Conservation (phyloP, 495 filamentous ascomycete species). For the Neurospora sp. region DNA sequence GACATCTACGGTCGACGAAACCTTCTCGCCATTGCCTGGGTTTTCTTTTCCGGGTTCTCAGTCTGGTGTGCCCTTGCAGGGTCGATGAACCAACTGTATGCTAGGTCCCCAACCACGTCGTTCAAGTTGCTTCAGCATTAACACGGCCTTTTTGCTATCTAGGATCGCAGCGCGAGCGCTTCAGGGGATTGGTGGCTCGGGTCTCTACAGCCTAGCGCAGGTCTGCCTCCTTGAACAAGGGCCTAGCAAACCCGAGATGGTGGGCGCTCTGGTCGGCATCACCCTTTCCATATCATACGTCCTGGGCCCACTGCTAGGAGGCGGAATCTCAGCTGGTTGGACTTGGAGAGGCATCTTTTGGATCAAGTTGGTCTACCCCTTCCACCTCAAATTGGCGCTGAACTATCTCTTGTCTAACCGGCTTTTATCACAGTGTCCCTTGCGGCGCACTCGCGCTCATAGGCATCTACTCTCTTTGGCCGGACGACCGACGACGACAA, state of each 20-base stretch:
- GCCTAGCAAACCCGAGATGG: constrained; percentile 34
- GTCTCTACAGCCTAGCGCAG: constrained; percentile 46
- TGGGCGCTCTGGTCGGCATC: constrained; percentile 33
- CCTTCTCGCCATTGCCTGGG: constrained; percentile 36
- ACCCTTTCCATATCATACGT: constrained; percentile 37
- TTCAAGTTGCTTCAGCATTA: not conserved
- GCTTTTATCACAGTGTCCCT: constrained; percentile 35
- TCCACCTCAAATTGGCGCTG: not conserved
- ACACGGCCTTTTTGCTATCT: not conserved
- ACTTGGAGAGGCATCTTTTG: constrained; percentile 64
- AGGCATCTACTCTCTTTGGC: constrained; percentile 46
- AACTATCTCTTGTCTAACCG: not conserved
- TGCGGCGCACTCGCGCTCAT: constrained; percentile 44
- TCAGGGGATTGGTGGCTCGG: constrained; percentile 52
- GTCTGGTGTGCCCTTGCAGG: constrained; percentile 45
- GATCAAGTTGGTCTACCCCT: constrained; percentile 45
- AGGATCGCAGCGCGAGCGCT: constrained; percentile 51
- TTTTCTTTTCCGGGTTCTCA: constrained; percentile 46
- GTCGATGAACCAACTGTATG: constrained; percentile 45
- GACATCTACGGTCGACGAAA: constrained; percentile 49
- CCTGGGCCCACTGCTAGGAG: constrained; percentile 59
- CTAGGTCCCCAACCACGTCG: not conserved
- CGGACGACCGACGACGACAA: constrained; percentile 16
- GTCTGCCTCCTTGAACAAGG: constrained; percentile 46
- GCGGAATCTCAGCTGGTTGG: constrained; percentile 50